Evolutionary conservation across 1,139 yeast species (phyloP).

Genomic region (Wickerhamomyces sp.): DNA sequence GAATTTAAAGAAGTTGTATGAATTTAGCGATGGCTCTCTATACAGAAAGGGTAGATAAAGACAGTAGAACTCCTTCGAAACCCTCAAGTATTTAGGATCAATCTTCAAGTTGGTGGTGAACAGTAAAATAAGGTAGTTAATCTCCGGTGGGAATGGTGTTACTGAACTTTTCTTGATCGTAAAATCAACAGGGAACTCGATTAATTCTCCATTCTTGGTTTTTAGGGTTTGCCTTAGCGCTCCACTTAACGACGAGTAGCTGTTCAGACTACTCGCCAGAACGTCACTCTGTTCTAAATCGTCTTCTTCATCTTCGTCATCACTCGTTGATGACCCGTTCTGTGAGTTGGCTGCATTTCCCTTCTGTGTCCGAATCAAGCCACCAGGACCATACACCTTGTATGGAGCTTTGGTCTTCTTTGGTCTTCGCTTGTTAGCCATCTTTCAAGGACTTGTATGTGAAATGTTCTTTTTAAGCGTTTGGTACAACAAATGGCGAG

Average conservation of each 20-base stretch:
- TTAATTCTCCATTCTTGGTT: slow-evolving; percentile 7
- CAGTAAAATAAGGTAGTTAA: slow-evolving; percentile 48
- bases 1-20: slow-evolving; percentile 65
- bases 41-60: slow-evolving; percentile 62
- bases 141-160: slow-evolving; percentile 38
- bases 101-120: slow-evolving; percentile 31
- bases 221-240: neutral
- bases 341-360: slow-evolving; percentile 16
- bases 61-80: slow-evolving; percentile 56
- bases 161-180: slow-evolving; percentile 4
- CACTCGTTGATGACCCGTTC: slow-evolving; percentile 19
- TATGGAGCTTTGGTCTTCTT: slow-evolving; percentile 76
- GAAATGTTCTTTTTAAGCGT: too few relatives aligned
- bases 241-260: neutral
- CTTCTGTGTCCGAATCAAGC: slow-evolving; percentile 32
- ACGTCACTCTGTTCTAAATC: slow-evolving; percentile 17
- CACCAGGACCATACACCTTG: slow-evolving; percentile 68
- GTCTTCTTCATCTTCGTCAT: slow-evolving; percentile 32
- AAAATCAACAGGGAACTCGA: slow-evolving; percentile 5
- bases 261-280: slow-evolving; percentile 9
- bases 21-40: slow-evolving; percentile 52
- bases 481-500: too few relatives aligned
- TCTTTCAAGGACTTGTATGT: slow-evolving; percentile 25
- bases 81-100: slow-evolving; percentile 49
- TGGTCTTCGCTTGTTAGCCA: slow-evolving; percentile 85